Evolutionary conservation across 2,329 filamentous ascomycete species (phyloP).

Genomic region (Tolypocladium cylindrosporum): DNA sequence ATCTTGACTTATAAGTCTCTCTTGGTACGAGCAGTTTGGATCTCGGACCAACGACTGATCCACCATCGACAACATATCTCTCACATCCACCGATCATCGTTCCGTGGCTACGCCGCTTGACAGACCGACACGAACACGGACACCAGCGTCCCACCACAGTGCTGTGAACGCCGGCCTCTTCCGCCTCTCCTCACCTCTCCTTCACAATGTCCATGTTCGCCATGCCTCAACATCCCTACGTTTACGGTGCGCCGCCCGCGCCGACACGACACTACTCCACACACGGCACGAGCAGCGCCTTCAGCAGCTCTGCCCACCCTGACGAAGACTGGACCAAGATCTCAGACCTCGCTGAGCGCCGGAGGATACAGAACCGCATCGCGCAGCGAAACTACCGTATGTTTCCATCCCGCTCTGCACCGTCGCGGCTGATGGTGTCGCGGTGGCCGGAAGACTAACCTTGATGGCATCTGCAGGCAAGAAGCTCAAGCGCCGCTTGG

Average conservation of each 20-base stretch:
- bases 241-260: conserved; percentile 16
- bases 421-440: not conserved
- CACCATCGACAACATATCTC: not conserved
- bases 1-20: not conserved
- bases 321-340: conserved; percentile 99
- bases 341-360: conserved; percentile 86
- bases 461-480: conserved; percentile 50
- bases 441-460: not conserved
- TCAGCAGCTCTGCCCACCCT: conserved; percentile 86
- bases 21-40: not conserved
- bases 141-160: not conserved
- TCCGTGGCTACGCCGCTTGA: not conserved
- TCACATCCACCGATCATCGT: not conserved
- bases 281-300: conserved; percentile 83
- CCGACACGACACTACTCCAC: conserved; percentile 56
- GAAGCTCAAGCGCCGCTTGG: conserved; percentile 83
- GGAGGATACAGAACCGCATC: conserved; percentile 94
- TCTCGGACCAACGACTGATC: not conserved
- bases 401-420: conserved; percentile 19
- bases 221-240: conserved; percentile 23
- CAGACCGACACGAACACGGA: not conserved
- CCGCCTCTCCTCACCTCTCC: conserved; percentile 2
- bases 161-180: not conserved
- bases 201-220: conserved; percentile 25
- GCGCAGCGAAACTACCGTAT: conserved; percentile 94